phyloP scores from a whole-genome alignment of 805 yeast genomes.

The Cyberlindnera euphorbiiphila region DNA sequence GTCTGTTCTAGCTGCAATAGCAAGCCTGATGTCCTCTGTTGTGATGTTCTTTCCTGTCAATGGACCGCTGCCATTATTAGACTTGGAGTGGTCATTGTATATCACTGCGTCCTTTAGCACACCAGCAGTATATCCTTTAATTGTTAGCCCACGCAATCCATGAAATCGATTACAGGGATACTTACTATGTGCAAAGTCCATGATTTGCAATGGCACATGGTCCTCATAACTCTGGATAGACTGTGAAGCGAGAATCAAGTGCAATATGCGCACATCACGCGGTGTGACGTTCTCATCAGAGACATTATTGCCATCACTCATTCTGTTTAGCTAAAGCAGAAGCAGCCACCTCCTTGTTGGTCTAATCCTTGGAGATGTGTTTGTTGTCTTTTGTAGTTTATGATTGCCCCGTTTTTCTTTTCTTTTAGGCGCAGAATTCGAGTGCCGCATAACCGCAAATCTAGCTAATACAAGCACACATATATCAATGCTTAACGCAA shows the following conservation, averaged over 20 bases:
- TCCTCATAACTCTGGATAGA: constrained; percentile 91
- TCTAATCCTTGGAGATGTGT: not conserved
- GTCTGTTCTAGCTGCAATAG: constrained; percentile 91
- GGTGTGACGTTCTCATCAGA: constrained; percentile 46
- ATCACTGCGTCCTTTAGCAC: constrained; percentile 85
- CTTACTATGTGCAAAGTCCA: constrained; percentile 89
- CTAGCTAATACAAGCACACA: too few relatives aligned
- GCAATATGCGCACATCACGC: constrained; percentile 86
- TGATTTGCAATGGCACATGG: constrained; percentile 89
- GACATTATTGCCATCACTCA: constrained; percentile 6
- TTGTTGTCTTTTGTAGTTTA: not conserved
- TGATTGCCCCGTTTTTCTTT: not conserved
- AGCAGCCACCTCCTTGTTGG: not conserved
- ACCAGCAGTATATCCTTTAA: constrained; percentile 69
- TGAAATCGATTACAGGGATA: constrained; percentile 4
- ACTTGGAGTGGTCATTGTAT: constrained; percentile 77
- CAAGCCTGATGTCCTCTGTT: constrained; percentile 87
- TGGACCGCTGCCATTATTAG: constrained; percentile 36
- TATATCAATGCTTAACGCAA: too few relatives aligned
- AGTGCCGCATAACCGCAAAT: not conserved
- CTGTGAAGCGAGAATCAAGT: constrained; percentile 88
- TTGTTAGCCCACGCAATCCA: constrained; percentile 5
- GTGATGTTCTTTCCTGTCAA: constrained; percentile 50
- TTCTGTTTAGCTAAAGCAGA: not conserved
- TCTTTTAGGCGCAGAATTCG: not conserved